These are phyloP conservation scores for Didymella glomerata DNA, from an alignment of 2,329 filamentous ascomycete genomes.

Conservation along the genomic window DNA sequence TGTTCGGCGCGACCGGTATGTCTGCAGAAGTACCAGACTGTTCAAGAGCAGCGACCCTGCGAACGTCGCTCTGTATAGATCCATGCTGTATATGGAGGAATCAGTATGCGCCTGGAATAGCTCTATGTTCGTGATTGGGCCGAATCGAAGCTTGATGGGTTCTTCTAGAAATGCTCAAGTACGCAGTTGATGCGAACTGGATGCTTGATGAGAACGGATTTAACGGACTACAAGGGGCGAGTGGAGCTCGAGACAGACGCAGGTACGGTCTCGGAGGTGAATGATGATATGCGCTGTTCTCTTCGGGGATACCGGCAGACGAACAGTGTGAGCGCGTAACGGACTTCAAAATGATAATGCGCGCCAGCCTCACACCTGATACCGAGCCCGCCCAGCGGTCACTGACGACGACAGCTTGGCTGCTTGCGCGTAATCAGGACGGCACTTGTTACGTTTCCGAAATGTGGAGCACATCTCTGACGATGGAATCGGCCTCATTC, in stretches of 20 bases:
- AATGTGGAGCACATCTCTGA: slow-evolving; percentile 22
- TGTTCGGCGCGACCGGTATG: slow-evolving; percentile 33
- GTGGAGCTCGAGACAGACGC: not conserved
- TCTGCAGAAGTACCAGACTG: slow-evolving; percentile 37
- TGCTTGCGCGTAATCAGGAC: slow-evolving; percentile 22
- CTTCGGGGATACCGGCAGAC: slow-evolving; percentile 8
- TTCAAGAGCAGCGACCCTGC: slow-evolving; percentile 40
- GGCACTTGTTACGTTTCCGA: slow-evolving; percentile 24
- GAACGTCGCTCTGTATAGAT: slow-evolving; percentile 45
- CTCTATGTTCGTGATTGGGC: not conserved
- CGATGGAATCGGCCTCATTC: slow-evolving; percentile 6
- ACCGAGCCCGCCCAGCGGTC: slow-evolving; percentile 13
- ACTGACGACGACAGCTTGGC: slow-evolving; percentile 23
- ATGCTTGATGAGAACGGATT: not conserved
- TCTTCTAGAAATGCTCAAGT: not conserved
- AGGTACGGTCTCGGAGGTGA: slow-evolving; percentile 6
- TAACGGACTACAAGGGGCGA: not conserved
- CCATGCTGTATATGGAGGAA: slow-evolving; percentile 30
- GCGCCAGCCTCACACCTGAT: slow-evolving; percentile 7
- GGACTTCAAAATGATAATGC: slow-evolving; percentile 5
- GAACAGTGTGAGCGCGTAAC: slow-evolving; percentile 11
- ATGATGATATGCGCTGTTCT: slow-evolving; percentile 12
- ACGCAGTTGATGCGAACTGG: not conserved
- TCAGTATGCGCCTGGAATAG: not conserved
- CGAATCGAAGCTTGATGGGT: not conserved